Percentiles rank a stretch among this genome's conserved stretches.
Evolutionary conservation across 306 rosid species (phyloP).

Genomic region (Delonix regia): DNA sequence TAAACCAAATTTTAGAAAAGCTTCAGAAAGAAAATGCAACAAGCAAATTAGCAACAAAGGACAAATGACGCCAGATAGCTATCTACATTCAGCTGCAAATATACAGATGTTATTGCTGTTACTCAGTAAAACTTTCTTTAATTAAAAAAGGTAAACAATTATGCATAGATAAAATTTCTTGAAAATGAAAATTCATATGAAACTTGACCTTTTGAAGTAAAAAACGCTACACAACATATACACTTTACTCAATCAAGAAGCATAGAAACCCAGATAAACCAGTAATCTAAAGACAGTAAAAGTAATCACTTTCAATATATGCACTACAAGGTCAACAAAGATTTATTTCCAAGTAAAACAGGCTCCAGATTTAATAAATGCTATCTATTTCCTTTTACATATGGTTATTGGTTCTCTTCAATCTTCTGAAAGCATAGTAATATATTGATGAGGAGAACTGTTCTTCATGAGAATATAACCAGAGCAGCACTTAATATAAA

Average conservation of each 20-base stretch:
- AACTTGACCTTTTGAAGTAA: not conserved
- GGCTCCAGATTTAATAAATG: not conserved
- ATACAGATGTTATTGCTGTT: not conserved
- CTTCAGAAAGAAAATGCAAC: not conserved
- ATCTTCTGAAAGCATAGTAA: not conserved
- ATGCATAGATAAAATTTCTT: not conserved
- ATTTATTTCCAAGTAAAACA: not conserved
- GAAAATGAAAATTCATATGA: not conserved
- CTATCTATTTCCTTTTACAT: not conserved
- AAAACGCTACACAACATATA: not conserved
- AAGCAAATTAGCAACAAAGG: not conserved
- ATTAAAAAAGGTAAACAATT: not conserved
- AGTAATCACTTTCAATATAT: not conserved
- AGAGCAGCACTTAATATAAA: not conserved
- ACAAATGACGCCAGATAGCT: not conserved
- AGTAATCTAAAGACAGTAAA: not conserved
- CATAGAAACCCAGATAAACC: not conserved
- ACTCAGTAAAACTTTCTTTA: not conserved
- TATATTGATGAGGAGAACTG: not conserved
- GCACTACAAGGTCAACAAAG: not conserved
- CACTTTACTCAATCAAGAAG: not conserved
- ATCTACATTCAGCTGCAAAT: not conserved
- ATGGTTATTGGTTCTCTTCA: not conserved
- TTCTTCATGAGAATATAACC: not conserved
- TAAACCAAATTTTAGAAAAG: slow-evolving; percentile 32